These are phyloP conservation scores for Euphorbia schlechtendalii DNA, from an alignment of 441 rosid genomes.

Conservation along the genomic window DNA sequence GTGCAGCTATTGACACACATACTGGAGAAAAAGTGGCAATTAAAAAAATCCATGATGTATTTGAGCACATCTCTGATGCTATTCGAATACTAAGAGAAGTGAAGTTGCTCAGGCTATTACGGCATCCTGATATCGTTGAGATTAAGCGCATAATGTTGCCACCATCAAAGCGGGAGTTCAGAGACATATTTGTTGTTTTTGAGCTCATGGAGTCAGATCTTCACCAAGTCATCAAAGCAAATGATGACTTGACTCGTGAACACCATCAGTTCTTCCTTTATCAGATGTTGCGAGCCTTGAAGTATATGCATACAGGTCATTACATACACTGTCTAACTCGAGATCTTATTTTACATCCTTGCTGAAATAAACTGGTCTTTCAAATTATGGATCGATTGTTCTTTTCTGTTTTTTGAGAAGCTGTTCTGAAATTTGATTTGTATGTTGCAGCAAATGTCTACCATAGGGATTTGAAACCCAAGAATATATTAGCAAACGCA, in stretches of 20 bases:
- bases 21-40: slow-evolving; percentile 87
- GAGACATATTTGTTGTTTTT: slow-evolving; percentile 89
- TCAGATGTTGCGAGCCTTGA: slow-evolving; percentile 91
- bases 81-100: slow-evolving; percentile 86
- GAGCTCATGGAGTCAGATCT: slow-evolving; percentile 99
- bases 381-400: too few relatives aligned
- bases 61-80: slow-evolving; percentile 88
- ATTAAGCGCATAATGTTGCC: slow-evolving; percentile 93
- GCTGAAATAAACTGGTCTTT: too few relatives aligned
- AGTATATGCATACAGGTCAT: slow-evolving; percentile 78
- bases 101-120: slow-evolving; percentile 69
- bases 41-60: too few relatives aligned
- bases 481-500: slow-evolving; percentile 96
- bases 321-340: too few relatives aligned
- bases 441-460: slow-evolving; percentile 95
- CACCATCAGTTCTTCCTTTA: slow-evolving; percentile 96
- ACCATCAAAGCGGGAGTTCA: slow-evolving; percentile 90
- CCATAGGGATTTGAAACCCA: slow-evolving; percentile 98
- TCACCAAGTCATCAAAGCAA: slow-evolving; percentile 98
- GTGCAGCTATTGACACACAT: slow-evolving; percentile 90
- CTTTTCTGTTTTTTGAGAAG: too few relatives aligned
- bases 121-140: slow-evolving; percentile 96
- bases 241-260: slow-evolving; percentile 86
- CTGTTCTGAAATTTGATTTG: too few relatives aligned
- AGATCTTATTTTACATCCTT: too few relatives aligned